phyloP scores from a whole-genome alignment of 2,329 filamentous ascomycete species.

The Ceratocystis ficicola region DNA sequence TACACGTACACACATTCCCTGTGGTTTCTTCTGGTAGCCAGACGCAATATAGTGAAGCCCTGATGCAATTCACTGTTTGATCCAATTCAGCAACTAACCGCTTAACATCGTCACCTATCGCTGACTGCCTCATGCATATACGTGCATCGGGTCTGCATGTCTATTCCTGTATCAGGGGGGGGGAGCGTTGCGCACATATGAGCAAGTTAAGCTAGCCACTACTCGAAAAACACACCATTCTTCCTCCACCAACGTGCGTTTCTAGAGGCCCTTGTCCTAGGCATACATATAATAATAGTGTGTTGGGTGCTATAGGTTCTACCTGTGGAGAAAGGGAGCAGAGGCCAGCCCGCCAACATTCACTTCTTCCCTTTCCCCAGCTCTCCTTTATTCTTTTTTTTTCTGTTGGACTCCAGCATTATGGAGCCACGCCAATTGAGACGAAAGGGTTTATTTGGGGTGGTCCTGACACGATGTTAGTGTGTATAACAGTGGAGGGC shows the following conservation, averaged over 20 bases:
- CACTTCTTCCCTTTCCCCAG: too few species aligned
- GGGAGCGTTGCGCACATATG: conserved; percentile 8
- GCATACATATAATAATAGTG: too few species aligned
- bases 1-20: neutral
- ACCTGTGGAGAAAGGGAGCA: too few species aligned
- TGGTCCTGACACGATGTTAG: neutral
- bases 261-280: too few species aligned
- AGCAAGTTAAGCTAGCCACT: conserved; percentile 11
- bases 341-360: too few species aligned
- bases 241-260: neutral
- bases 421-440: neutral
- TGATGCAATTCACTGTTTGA: neutral
- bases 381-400: too few species aligned
- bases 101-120: neutral
- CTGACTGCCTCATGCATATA: neutral
- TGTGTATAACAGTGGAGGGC: neutral
- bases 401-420: neutral
- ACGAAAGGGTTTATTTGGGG: neutral
- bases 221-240: neutral
- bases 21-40: neutral
- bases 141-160: neutral
- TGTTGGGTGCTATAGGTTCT: too few species aligned
- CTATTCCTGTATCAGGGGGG: neutral
- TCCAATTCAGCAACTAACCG: neutral
- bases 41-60: neutral